These are phyloP conservation scores for Ettlia oleoabundans DNA, from an alignment of 139 green algal species.

Conservation along the genomic window DNA sequence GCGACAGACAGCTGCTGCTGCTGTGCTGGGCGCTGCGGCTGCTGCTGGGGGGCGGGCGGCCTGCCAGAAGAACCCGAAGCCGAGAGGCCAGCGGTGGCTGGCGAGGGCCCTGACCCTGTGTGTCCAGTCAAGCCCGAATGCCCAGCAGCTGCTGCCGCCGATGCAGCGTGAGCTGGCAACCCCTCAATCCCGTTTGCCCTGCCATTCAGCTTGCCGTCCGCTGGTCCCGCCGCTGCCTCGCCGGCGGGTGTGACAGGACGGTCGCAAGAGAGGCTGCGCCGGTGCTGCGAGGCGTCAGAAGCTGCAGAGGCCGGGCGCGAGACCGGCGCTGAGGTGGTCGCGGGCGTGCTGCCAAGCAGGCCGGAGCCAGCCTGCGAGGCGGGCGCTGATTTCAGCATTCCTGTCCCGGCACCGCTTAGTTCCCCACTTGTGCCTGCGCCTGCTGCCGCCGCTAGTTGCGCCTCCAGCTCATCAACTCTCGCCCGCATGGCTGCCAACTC, in stretches of 20 bases:
- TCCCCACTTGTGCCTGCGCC: background rate
- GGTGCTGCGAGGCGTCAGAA: background rate
- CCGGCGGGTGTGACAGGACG: background rate
- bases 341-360: background rate
- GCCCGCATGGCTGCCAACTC: constrained; percentile 18
- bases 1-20: background rate
- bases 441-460: constrained; percentile 1
- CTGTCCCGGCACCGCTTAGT: no score
- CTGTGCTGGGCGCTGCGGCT: no score
- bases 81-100: no score
- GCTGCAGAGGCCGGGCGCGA: background rate
- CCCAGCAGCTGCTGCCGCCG: background rate
- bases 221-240: no score
- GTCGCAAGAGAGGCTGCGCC: background rate
- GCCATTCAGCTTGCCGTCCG: background rate
- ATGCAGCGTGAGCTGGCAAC: background rate
- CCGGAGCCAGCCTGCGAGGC: background rate
- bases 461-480: constrained; percentile 28
- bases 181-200: background rate
- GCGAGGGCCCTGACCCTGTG: no score
- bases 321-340: background rate
- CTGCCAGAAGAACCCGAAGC: no score
- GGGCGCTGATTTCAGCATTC: background rate
- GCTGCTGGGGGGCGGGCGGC: no score
- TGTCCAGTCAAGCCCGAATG: no score